Evolutionary conservation across 2,329 filamentous ascomycete species (phyloP), one percentile per base, ranked within the genome.

Genomic region (Fusarium sp.): DNA sequence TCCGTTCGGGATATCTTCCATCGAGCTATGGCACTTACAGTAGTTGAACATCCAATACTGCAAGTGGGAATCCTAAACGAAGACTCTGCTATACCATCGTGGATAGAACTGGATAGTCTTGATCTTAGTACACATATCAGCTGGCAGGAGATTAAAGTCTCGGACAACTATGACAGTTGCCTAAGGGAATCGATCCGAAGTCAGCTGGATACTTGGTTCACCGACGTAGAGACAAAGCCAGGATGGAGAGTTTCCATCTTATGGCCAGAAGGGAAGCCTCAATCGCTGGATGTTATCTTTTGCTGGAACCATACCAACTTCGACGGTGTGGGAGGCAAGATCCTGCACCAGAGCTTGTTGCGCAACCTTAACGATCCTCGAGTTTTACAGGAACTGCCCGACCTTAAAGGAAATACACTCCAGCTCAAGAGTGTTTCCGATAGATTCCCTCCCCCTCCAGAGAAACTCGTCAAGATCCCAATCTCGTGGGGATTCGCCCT

Each of bases 311-410:
- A 78, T 50, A 52, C 71, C 23, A 64, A 62, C 7, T 62, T 56
- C 5, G 77, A 78, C 39, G 77, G 75, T 1, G 75, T 68, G n/a
- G 65, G 75, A 20, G 73, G 68, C 40, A 78, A 75, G 51, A 67
- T 78, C 6, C 75, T 78, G n/a, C 76, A 78, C 40, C 49, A 71
- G 46, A 71, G 65, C 17, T 48, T 78, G 9, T 46, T 78, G 6
- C 58, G 62, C 8, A 69, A 72, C 32, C 75, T 78, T 43, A 74
- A 76, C 32, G 30, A 54, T 4, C 25, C 40, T 9, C 48, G 39
- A 6, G 25, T 48, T 23, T 33, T 35, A 4, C 19, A 49, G 15
- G 32, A 52, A 27, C 20, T 47, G 17, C 20, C 47, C 44, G 19
- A 25, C 17, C 40, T 70, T 5, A n/a, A 30, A 6, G 27, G 58